phyloP scores from a whole-genome alignment of 495 filamentous ascomycete genomes.

The Aspergillus mulundensis region DNA sequence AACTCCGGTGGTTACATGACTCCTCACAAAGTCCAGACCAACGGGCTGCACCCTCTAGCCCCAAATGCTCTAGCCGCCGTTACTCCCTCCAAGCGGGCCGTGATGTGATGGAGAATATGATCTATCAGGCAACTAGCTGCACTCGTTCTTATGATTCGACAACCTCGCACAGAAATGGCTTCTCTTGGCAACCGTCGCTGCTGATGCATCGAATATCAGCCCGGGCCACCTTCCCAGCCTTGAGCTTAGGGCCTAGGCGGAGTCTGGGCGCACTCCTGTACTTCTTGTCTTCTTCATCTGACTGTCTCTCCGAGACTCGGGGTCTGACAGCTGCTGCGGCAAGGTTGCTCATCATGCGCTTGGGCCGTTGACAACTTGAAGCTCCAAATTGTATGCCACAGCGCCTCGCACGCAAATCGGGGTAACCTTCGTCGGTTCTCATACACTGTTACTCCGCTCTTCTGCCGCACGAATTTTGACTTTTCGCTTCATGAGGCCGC shows the following conservation, averaged over 20 bases:
- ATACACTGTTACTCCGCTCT: background rate
- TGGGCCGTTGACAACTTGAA: background rate
- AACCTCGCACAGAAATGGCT: too few relatives aligned
- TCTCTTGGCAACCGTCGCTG: too few relatives aligned
- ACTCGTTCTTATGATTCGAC: background rate
- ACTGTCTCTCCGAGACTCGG: background rate
- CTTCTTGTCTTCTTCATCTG: background rate
- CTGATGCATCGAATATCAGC: too few relatives aligned
- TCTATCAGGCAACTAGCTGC: constrained; percentile 3
- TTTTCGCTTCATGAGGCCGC: background rate
- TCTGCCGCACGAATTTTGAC: background rate
- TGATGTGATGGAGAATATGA: constrained; percentile 1
- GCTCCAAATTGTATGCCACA: background rate
- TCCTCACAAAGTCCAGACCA: background rate
- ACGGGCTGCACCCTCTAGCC: background rate
- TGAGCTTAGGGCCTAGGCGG: too few relatives aligned
- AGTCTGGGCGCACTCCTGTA: background rate
- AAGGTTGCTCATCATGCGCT: background rate
- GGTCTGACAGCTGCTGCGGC: background rate
- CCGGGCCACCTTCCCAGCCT: too few relatives aligned
- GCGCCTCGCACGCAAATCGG: background rate
- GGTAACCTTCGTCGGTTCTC: background rate
- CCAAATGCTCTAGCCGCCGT: constrained; percentile 13
- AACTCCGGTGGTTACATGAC: background rate
- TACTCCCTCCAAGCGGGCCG: background rate